phyloP scores from a whole-genome alignment of 257 asterid species.

The Marsdenia floribunda region DNA sequence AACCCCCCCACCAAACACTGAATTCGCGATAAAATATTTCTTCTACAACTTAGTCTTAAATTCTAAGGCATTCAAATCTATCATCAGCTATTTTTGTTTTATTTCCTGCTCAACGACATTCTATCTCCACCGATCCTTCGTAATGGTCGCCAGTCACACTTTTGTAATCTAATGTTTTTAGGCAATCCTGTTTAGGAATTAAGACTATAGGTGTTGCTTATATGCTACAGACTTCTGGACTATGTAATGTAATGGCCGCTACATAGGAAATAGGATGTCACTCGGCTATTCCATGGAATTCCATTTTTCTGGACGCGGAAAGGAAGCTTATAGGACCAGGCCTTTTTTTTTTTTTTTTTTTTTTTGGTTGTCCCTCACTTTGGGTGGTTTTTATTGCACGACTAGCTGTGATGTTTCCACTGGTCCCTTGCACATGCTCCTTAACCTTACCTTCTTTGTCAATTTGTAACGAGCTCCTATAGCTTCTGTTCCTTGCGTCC shows the following conservation, averaged over 20 bases:
- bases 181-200: not conserved
- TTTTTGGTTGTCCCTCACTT: not conserved
- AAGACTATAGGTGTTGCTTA: not conserved
- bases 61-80: too few species aligned
- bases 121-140: not conserved
- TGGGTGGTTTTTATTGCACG: not conserved
- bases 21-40: too few species aligned
- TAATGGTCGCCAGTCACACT: not conserved
- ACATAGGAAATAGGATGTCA: not conserved
- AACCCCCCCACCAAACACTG: not conserved
- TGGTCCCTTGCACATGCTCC: not conserved
- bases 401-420: not conserved
- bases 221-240: not conserved
- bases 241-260: not conserved
- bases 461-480: not conserved
- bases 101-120: not conserved
- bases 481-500: not conserved
- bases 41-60: too few species aligned
- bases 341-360: too few species aligned
- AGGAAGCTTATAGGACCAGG: not conserved
- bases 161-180: not conserved
- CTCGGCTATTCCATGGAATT: not conserved
- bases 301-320: not conserved
- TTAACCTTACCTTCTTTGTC: not conserved
- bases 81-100: not conserved